Evolutionary conservation across 2,329 filamentous ascomycete species (phyloP).

Genomic region (Rutstroemia sp.): DNA sequence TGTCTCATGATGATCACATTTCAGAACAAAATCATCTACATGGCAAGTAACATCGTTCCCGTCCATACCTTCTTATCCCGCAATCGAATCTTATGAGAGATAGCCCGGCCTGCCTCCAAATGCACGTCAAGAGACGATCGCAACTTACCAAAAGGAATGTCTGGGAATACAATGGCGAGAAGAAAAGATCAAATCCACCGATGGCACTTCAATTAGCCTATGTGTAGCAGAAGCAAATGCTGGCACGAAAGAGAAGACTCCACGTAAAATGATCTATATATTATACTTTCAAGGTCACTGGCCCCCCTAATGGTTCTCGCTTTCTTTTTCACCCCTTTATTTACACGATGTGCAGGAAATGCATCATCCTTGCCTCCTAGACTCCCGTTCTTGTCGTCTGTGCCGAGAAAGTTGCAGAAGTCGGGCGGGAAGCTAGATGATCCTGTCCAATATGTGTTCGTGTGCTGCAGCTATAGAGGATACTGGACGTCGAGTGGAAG

Average conservation of each 20-base stretch:
- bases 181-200: slow-evolving; percentile 49
- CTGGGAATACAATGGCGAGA: slow-evolving; percentile 61
- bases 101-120: slow-evolving; percentile 70
- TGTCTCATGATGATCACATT: slow-evolving; percentile 38
- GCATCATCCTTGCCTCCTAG: slow-evolving; percentile 51
- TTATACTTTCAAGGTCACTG: slow-evolving; percentile 48
- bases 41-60: not conserved
- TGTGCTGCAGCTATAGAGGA: slow-evolving; percentile 44
- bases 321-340: slow-evolving; percentile 5
- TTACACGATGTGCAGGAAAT: slow-evolving; percentile 39
- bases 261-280: slow-evolving; percentile 38
- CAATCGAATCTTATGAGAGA: slow-evolving; percentile 40
- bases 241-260: not conserved
- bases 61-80: not conserved
- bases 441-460: slow-evolving; percentile 38
- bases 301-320: slow-evolving; percentile 8
- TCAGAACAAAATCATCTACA: slow-evolving; percentile 10
- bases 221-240: slow-evolving; percentile 35
- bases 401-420: slow-evolving; percentile 40
- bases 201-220: slow-evolving; percentile 58
- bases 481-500: slow-evolving; percentile 73
- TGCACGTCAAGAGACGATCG: slow-evolving; percentile 58
- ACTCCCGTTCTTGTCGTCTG: slow-evolving; percentile 47
- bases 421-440: slow-evolving; percentile 8
- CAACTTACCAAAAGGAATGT: slow-evolving; percentile 53